Conservation (phyloP, 768 basidiomycete genomes). For the Chalciporus piperatus region DNA sequence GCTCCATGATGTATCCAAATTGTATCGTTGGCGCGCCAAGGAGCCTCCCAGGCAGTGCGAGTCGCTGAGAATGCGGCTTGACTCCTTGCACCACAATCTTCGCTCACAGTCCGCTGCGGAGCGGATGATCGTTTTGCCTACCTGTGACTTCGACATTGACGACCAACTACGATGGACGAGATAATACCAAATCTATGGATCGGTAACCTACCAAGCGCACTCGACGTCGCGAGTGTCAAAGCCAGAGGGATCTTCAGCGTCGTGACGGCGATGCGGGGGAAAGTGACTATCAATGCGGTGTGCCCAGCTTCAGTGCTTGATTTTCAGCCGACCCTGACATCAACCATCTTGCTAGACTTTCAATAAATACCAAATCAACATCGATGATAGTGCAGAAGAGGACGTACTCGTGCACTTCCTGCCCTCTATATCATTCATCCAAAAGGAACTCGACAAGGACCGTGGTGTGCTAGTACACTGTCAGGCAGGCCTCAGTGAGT, state of each 20-base stretch:
- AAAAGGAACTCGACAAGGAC: constrained; percentile 70
- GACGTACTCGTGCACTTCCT: constrained; percentile 80
- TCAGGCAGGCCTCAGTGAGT: constrained; percentile 84
- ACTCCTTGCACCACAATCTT: too few relatives aligned
- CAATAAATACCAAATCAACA: constrained; percentile 70
- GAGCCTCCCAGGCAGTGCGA: too few relatives aligned
- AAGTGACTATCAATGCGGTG: constrained; percentile 64
- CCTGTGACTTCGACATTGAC: neutral
- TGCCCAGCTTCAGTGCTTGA: constrained; percentile 6
- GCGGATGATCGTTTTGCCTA: neutral
- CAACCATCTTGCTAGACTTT: constrained; percentile 55
- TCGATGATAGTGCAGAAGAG: constrained; percentile 72
- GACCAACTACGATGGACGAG: constrained; percentile 59
- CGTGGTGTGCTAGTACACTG: constrained; percentile 87
- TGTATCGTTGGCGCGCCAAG: too few relatives aligned
- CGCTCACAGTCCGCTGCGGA: neutral
- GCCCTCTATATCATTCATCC: constrained; percentile 79
- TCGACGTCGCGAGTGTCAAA: constrained; percentile 57
- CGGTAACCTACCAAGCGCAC: constrained; percentile 72
- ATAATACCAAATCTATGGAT: constrained; percentile 82
- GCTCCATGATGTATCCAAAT: neutral
- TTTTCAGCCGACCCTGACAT: neutral
- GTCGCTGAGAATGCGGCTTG: too few relatives aligned
- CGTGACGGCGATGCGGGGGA: constrained; percentile 69
- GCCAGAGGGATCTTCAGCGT: constrained; percentile 75